phyloP scores from a whole-genome alignment of 805 yeast species.

The Candida suzukii region DNA sequence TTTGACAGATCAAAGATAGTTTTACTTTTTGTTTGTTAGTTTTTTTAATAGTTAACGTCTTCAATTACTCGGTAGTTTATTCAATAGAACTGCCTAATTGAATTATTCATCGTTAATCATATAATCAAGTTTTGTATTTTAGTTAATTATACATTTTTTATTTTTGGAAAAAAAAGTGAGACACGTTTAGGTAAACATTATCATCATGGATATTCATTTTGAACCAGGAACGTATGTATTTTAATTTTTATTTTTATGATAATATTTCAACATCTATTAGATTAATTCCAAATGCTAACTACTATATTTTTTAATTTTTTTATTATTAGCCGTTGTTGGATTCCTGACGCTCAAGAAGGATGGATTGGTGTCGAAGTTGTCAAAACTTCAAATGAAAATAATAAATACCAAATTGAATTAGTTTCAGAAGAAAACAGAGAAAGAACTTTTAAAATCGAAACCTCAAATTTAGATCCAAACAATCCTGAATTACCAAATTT shows the following conservation, averaged over 20 bases:
- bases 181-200: neutral
- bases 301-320: too few species aligned
- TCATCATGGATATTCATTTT: conserved; percentile 6
- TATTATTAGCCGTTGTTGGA: conserved; percentile 62
- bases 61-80: too few species aligned
- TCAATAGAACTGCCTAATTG: too few species aligned
- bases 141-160: too few species aligned
- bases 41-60: too few species aligned
- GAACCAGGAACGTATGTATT: conserved; percentile 49
- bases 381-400: conserved; percentile 31
- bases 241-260: neutral
- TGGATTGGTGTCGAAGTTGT: conserved; percentile 68
- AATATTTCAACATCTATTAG: neutral
- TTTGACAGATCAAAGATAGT: too few species aligned
- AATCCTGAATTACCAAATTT: conserved; percentile 64
- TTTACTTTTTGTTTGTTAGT: too few species aligned
- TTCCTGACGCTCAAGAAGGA: conserved; percentile 64
- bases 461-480: conserved; percentile 41
- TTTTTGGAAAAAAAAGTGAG: neutral
- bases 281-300: conserved; percentile 4
- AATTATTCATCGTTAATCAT: too few species aligned
- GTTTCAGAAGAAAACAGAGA: conserved; percentile 41
- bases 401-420: conserved; percentile 43
- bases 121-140: too few species aligned
- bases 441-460: conserved; percentile 38